Base-by-base conservation (phyloP, 805 yeast genomes). In the Saturnispora hagleri region DNA sequence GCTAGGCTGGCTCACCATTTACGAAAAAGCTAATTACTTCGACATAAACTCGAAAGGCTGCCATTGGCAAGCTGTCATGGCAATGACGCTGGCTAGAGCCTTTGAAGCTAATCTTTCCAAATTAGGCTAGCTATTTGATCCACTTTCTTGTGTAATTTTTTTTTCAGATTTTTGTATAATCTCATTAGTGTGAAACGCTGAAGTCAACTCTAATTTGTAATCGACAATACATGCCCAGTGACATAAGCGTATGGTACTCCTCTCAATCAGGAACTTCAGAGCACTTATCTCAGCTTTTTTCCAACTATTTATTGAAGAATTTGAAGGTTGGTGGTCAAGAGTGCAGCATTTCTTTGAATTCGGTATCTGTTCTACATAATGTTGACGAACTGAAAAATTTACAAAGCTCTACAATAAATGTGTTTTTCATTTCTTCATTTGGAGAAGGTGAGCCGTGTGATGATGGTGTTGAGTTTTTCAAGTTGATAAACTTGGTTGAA, bases 381-480 rank as follows among this genome's bases (percentile, higher is more conserved):
- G 31, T 13, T 15, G 24, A 10, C 17, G 18, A 20, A 47, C 28
- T 47, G 28, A 48, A 44, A 5, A 43, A 42, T 40, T 38, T 40
- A 27, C 27, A 18, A 28, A 28, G 26, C 3, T 47, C 18, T 18
- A 42, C 43, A 3, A 35, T 60, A 2, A 64, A 69, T 28, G 67
- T 75, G 49, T 82, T 90, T 61, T 76, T 90, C 61, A 71, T 91
- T 63, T 89, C 97, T 27, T 86, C 97, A 7, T 89, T 90, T 62
- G 98, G 98, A 55, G 97, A 91, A 68, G 98, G 98, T 62, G 98
- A 91, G 65, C 95, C 95, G 57, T 90, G 98, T 31, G 97, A 90
- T 64, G 86, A 87, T 60, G 91, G 95, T 4, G 74, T 78, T 28
- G 77, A 76, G 20, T 84, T 89, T 62, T 82, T 76, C 62, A 80